Conservation (phyloP, 352 stramenopile genomes). For the Phytophthora brassicae region DNA sequence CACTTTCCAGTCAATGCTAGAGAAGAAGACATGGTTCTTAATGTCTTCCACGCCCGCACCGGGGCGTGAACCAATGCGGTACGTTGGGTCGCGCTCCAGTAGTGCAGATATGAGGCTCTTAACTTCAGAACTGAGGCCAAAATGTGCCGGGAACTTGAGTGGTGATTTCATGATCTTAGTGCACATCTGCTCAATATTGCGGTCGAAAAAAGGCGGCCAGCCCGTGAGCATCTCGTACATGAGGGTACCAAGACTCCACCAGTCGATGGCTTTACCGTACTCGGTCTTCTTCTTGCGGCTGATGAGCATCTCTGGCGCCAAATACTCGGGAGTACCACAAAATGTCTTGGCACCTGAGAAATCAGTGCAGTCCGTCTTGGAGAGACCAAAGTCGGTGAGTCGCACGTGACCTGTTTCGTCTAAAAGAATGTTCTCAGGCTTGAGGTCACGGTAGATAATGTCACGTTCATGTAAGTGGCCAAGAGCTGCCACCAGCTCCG, state of each 20-base stretch:
- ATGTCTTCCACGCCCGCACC: slow-evolving; percentile 71
- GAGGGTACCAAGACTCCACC: slow-evolving; percentile 93
- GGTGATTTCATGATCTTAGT: slow-evolving; percentile 90
- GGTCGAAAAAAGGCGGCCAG: slow-evolving; percentile 93
- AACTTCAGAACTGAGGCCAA: slow-evolving; percentile 68
- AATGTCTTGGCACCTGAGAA: slow-evolving; percentile 86
- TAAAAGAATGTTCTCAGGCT: slow-evolving; percentile 94
- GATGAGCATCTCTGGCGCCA: slow-evolving; percentile 90
- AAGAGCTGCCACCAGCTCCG: slow-evolving; percentile 92
- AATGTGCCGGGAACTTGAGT: slow-evolving; percentile 87
- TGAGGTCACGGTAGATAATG: slow-evolving; percentile 94
- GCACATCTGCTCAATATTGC: slow-evolving; percentile 91
- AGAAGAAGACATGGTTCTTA: slow-evolving; percentile 82
- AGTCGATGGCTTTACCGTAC: slow-evolving; percentile 93
- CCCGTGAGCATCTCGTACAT: slow-evolving; percentile 96
- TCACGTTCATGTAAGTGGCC: slow-evolving; percentile 89
- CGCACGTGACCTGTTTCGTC: slow-evolving; percentile 91
- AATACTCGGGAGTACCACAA: slow-evolving; percentile 87
- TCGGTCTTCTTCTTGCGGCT: slow-evolving; percentile 87
- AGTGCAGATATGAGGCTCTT: slow-evolving; percentile 82
- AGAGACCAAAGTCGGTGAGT: slow-evolving; percentile 94
- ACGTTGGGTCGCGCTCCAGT: slow-evolving; percentile 68
- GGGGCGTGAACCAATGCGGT: slow-evolving; percentile 71
- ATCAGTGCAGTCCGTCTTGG: slow-evolving; percentile 85
- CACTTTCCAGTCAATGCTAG: slow-evolving; percentile 72